These are phyloP conservation scores for Yamadazyma spencermartinsiae DNA, from an alignment of 1,139 yeast genomes.

Conservation along the genomic window DNA sequence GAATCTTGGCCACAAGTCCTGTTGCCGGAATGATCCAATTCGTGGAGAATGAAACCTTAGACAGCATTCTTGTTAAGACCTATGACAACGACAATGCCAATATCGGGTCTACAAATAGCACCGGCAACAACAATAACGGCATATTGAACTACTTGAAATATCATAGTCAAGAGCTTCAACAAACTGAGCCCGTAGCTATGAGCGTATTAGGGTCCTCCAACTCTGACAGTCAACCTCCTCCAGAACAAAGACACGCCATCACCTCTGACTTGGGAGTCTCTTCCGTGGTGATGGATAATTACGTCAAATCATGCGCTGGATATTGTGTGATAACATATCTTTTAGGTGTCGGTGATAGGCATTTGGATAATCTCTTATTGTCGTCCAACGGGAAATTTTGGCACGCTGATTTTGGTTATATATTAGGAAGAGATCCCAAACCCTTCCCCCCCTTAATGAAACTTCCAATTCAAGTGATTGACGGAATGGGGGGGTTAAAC, in stretches of 20 bases:
- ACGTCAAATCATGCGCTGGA: constrained; percentile 95
- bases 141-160: constrained; percentile 68
- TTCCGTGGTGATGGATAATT: constrained; percentile 83
- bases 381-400: constrained; percentile 82
- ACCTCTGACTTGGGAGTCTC: constrained; percentile 70
- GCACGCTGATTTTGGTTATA: constrained; percentile 98
- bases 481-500: constrained; percentile 94
- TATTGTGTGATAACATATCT: constrained; percentile 95
- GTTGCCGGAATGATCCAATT: constrained; percentile 92
- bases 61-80: constrained; percentile 65
- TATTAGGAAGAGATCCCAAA: constrained; percentile 94
- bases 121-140: constrained; percentile 39
- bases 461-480: constrained; percentile 92
- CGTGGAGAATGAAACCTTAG: constrained; percentile 86
- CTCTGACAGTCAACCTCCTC: constrained; percentile 10
- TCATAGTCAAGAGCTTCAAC: constrained; percentile 52
- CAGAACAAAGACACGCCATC: constrained; percentile 31
- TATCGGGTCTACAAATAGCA: constrained; percentile 2
- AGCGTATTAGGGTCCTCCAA: constrained; percentile 25
- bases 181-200: constrained; percentile 27
- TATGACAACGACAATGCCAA: constrained; percentile 42
- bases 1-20: constrained; percentile 87
- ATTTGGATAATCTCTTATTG: constrained; percentile 79
- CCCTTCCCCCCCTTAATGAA: constrained; percentile 99
- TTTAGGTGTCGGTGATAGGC: constrained; percentile 96